Evolutionary conservation across 352 stramenopile species (phyloP), one percentile per base, ranked within the genome.

Genomic region (Globisporangium heterothallicum): DNA sequence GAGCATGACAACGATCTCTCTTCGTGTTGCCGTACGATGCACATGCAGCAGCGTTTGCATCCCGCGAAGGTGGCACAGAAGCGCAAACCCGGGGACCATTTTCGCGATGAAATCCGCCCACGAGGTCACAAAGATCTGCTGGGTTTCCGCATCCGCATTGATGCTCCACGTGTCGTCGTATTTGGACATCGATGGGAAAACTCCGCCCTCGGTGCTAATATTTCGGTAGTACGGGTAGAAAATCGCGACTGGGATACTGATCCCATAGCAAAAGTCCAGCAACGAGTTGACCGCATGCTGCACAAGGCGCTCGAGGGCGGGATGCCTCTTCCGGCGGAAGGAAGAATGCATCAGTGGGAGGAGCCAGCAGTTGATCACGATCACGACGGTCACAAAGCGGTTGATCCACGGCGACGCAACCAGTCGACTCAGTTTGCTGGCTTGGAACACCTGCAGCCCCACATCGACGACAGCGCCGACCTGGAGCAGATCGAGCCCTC

Each of bases 341-440:
- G 53, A 49, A 0, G 35, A 49, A 19, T 70, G 55, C 10, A 64
- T 21, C 2, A 58, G 16, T 2, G 54, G 58, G 1, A 51, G 26
- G 34, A 53, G 61, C 62, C 58, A 66, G 49, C 62, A 70, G 22
- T 67, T 61, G 22, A 44, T 10, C 5, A 67, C 30, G 24, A 67
- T 18, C 5, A 59, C 42, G 1, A 34, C 13, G 0, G 27, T n/a
- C 40, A 59, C 48, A 24, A 57, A 19, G 4, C 52, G 54, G 30
- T 71, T 71, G 45, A 71, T 55, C 49, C 49, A 53, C 6, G 22
- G 10, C 3, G 26, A 54, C 6, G 50, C 36, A 16, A 71, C 42
- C 14, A 64, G 22, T 2, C 45, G 29, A 29, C 49, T 64, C 6
- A 67, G 34, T 8, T 61, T 64, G 58, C 44, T 46, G 12, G 41